Conservation (phyloP, 441 rosid genomes). For the Dalechampia spathulata region DNA sequence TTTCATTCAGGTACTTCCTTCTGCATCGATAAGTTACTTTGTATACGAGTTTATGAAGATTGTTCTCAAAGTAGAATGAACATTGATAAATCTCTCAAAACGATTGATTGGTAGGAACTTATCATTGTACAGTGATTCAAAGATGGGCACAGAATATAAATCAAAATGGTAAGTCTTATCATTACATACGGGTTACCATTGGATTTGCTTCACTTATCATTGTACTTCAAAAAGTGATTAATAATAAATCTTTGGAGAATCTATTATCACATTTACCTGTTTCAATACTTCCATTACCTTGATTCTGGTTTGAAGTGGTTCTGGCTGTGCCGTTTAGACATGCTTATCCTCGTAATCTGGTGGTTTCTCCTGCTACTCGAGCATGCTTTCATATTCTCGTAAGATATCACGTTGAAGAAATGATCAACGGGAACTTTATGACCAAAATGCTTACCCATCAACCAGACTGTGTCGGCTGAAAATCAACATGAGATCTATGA, state of each 20-base stretch:
- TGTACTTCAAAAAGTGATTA: constrained; percentile 8
- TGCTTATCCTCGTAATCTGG: background rate
- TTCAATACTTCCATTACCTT: background rate
- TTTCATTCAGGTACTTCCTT: constrained; percentile 66
- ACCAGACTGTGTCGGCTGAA: too few species aligned
- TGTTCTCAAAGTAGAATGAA: constrained; percentile 59
- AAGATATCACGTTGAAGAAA: too few species aligned
- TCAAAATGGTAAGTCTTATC: constrained; percentile 16
- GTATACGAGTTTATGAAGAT: constrained; percentile 86
- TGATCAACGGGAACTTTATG: too few species aligned
- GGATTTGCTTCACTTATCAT: constrained; percentile 7
- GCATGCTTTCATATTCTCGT: too few species aligned
- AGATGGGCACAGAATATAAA: constrained; percentile 15
- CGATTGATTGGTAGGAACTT: too few species aligned
- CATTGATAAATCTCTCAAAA: too few species aligned
- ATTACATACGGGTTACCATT: too few species aligned
- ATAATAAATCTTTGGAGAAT: constrained; percentile 1
- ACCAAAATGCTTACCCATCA: too few species aligned
- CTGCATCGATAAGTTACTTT: constrained; percentile 75
- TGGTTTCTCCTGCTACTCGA: too few species aligned
- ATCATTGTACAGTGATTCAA: constrained; percentile 17
- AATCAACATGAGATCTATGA: too few species aligned
- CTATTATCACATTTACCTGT: constrained; percentile 1
- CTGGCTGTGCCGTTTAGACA: background rate
- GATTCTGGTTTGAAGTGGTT: background rate